These are phyloP conservation scores for Cardamine chenopodiifolia DNA, from an alignment of 345 rosid genomes.

Conservation along the genomic window DNA sequence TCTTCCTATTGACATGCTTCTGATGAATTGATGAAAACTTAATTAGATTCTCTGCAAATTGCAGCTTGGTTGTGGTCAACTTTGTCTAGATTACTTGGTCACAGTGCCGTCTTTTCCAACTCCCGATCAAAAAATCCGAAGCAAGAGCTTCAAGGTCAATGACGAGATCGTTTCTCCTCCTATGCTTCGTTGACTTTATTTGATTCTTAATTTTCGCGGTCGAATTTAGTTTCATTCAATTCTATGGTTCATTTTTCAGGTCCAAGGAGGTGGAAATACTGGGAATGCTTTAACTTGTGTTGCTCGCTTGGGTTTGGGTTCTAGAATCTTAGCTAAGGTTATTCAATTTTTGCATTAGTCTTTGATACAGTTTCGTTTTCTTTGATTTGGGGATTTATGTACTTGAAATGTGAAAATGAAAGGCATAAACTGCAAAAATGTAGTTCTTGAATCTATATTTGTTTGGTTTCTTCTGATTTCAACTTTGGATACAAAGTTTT, in stretches of 20 bases:
- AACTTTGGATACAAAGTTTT: too few species aligned
- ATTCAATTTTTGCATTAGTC: background rate
- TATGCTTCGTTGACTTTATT: slow-evolving; percentile 23
- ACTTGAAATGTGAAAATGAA: background rate
- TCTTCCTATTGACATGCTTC: slow-evolving; percentile 6
- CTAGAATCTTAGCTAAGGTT: slow-evolving; percentile 68
- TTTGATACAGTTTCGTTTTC: background rate
- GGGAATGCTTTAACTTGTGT: slow-evolving; percentile 65
- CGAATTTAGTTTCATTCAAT: background rate
- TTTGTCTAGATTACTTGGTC: slow-evolving; percentile 71
- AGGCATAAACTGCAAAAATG: background rate
- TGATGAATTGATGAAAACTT: background rate
- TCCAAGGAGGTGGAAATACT: slow-evolving; percentile 79
- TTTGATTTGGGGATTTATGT: background rate
- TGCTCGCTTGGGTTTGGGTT: slow-evolving; percentile 61
- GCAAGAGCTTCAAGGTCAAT: slow-evolving; percentile 65
- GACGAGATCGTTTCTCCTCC: background rate
- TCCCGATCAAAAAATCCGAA: slow-evolving; percentile 80
- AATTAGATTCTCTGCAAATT: slow-evolving; percentile 6
- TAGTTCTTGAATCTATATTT: background rate
- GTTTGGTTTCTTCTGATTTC: too few species aligned
- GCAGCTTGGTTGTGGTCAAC: slow-evolving; percentile 78
- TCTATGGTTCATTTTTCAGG: slow-evolving; percentile 37
- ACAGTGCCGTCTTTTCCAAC: slow-evolving; percentile 73
- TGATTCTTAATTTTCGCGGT: background rate